A percentile compares a stretch with the other conserved stretches of the same genome.
These are phyloP conservation scores for Fraxinus sp. DNA, from an alignment of 305 asterid genomes.

Conservation along the genomic window DNA sequence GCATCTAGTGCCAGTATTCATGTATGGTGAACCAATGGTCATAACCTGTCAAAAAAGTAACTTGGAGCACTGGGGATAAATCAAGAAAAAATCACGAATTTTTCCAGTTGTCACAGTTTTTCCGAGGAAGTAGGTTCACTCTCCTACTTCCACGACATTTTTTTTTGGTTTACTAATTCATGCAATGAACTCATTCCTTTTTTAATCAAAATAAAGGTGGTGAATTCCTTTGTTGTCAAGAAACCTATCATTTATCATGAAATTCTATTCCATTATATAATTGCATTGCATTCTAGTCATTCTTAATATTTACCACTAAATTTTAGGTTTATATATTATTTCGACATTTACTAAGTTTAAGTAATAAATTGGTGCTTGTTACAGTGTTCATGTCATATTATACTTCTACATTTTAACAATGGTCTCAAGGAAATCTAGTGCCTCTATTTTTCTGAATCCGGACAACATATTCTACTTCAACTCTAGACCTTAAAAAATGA, in stretches of 20 bases:
- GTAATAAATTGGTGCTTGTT: not conserved
- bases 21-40: not conserved
- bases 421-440: slow-evolving; percentile 3
- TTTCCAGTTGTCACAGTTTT: not conserved
- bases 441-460: not conserved
- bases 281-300: not conserved
- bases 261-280: not conserved
- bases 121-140: not conserved
- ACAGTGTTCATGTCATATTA: not conserved
- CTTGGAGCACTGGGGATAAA: not conserved
- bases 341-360: not conserved
- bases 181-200: not conserved
- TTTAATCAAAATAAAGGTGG: not conserved
- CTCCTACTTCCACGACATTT: not conserved
- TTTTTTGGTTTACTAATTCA: not conserved
- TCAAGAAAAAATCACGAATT: not conserved
- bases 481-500: not conserved
- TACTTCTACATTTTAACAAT: not conserved
- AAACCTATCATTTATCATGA: not conserved
- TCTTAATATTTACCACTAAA: not conserved
- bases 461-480: not conserved
- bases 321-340: not conserved
- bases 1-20: not conserved
- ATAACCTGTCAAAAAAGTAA: not conserved
- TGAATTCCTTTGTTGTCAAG: not conserved